phyloP scores from a whole-genome alignment of 768 basidiomycete species.

The Lactarius trivialis region DNA sequence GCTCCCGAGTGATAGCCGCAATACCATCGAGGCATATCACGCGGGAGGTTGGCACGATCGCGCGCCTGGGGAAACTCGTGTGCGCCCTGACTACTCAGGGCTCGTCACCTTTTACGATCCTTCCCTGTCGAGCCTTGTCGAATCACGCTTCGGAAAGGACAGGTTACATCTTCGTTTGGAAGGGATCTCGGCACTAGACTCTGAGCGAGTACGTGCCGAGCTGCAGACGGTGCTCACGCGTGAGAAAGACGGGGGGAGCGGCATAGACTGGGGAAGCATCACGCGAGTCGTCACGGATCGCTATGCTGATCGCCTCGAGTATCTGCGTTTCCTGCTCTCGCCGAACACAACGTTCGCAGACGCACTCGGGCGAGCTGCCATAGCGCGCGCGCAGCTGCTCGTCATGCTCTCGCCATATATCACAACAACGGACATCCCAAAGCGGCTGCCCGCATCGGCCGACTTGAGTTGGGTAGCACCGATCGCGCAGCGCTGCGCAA shows the following conservation, averaged over 20 bases:
- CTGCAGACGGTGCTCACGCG: slow-evolving; percentile 28
- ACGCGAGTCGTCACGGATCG: slow-evolving; percentile 36
- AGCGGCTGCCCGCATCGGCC: background rate
- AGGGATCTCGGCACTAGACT: slow-evolving; percentile 31
- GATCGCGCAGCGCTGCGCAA: slow-evolving; percentile 19
- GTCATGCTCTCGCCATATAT: slow-evolving; percentile 30
- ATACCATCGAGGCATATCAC: slow-evolving; percentile 26
- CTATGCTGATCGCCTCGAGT: slow-evolving; percentile 38
- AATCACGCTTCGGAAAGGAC: slow-evolving; percentile 28
- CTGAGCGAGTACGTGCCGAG: background rate
- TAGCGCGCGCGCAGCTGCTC: slow-evolving; percentile 14
- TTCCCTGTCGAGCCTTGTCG: slow-evolving; percentile 32
- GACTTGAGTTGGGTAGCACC: slow-evolving; percentile 18
- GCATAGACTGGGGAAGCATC: slow-evolving; percentile 39
- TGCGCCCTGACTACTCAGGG: slow-evolving; percentile 37
- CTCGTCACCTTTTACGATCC: slow-evolving; percentile 41
- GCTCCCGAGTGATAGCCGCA: background rate
- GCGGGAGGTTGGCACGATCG: slow-evolving; percentile 38
- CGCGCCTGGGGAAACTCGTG: slow-evolving; percentile 39
- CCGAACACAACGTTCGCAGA: slow-evolving; percentile 18
- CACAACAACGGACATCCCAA: slow-evolving; percentile 17
- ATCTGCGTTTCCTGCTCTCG: slow-evolving; percentile 33
- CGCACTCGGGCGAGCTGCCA: background rate
- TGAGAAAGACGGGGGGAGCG: slow-evolving; percentile 25
- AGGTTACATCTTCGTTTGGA: slow-evolving; percentile 34